Base-by-base conservation (phyloP, 148 eudicot genomes). In the Arctostaphylos glauca region DNA sequence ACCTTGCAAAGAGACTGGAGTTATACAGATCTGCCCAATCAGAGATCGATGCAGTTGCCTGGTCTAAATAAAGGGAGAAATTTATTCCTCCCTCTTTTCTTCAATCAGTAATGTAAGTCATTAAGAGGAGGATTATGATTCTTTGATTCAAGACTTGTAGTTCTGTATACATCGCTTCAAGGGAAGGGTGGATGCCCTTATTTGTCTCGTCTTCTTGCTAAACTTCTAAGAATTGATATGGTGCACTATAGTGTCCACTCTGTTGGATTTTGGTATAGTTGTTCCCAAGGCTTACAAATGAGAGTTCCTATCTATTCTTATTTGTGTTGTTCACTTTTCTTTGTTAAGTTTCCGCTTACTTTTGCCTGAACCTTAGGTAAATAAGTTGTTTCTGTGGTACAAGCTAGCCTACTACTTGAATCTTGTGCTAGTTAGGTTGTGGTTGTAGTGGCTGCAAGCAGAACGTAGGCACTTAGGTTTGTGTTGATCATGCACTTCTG, bases 11-110 rank as follows among this genome's bases (percentile, higher is more conserved):
- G 91, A 92, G 98, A 85, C 83, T 96, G 86, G 99, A 96, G 89
- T 78, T 96, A 80, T 96, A 96, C 85, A 91, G 93, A 86, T 87
- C 94, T 19, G 98, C 99, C 52, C 99, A 96, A 73, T 53, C 98
- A 5, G 98, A 96, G 92, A 93, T 96, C 5, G 98, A 96, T 77
- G 87, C 95, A 13, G 91, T 94, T 81, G 93, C 99, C 14, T 96
- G 99, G 99, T 86, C 88, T 73, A 90, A 90, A 87, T 90, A 85
- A 86, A 44, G 82, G 76, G 74, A 41, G 77, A 74, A 38, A 58
- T 66, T 50, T 3, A 4, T 38, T 60, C 77, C 31, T 58, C 46
- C 31, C 14, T 6, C 59, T 53, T 8, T 4, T 52, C 38, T 9
- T 71, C 15, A 15, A n/a, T 10, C 13, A 54, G 73, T 73, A 50